Conservation (phyloP, 2,329 filamentous ascomycete species). For the Penicillium concentricum region DNA sequence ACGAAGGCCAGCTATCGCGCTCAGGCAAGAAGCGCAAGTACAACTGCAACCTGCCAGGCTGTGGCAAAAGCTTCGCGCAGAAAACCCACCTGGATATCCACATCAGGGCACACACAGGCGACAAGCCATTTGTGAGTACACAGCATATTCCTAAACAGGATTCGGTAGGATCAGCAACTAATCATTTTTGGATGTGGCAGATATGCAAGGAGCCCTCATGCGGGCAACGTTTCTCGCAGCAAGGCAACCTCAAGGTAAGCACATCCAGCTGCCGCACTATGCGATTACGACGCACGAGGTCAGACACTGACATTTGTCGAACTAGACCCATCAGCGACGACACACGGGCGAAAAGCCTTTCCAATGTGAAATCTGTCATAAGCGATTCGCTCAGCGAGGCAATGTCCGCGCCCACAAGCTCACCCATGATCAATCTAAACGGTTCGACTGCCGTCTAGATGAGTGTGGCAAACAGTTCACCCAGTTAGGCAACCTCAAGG, state of each 20-base stretch:
- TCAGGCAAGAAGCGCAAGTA: constrained; percentile 61
- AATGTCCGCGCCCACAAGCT: constrained; percentile 82
- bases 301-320: neutral
- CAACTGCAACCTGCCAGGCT: constrained; percentile 70
- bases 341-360: constrained; percentile 88
- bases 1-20: constrained; percentile 37
- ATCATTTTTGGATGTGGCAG: constrained; percentile 35
- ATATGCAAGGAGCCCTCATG: constrained; percentile 71
- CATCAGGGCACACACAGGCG: constrained; percentile 80
- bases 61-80: constrained; percentile 80
- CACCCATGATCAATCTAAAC: constrained; percentile 74
- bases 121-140: constrained; percentile 78
- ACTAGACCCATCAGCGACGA: constrained; percentile 76
- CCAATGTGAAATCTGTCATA: constrained; percentile 74
- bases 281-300: neutral
- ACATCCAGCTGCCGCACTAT: neutral
- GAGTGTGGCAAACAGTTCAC: constrained; percentile 85
- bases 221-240: constrained; percentile 78
- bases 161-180: neutral
- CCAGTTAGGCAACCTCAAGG: constrained; percentile 89
- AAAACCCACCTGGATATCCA: constrained; percentile 94
- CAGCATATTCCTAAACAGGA: neutral
- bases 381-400: constrained; percentile 79
- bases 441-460: constrained; percentile 77
- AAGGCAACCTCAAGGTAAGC: constrained; percentile 81